These are phyloP conservation scores for Trichothecium sympodiale DNA, from an alignment of 2,329 filamentous ascomycete species.

Conservation along the genomic window DNA sequence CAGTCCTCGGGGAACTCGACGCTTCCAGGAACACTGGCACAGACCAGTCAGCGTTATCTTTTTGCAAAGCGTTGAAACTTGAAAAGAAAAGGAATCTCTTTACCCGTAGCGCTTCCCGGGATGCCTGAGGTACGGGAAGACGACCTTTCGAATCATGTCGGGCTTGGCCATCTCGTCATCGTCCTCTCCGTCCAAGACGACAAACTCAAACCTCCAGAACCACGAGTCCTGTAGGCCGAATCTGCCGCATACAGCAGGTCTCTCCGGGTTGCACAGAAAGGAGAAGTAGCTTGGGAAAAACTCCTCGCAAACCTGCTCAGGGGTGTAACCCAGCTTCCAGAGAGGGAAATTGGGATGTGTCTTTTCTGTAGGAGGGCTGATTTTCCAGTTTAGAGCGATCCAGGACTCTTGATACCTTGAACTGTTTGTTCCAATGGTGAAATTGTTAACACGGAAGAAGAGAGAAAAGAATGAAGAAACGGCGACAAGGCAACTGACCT, in stretches of 20 bases:
- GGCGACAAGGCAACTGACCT: conserved; percentile 2
- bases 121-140: conserved; percentile 15
- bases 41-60: conserved; percentile 5
- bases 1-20: conserved; percentile 30
- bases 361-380: conserved; percentile 29
- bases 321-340: conserved; percentile 32
- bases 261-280: conserved; percentile 29
- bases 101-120: conserved; percentile 5
- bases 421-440: neutral
- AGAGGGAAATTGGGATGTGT: conserved; percentile 36
- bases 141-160: conserved; percentile 9
- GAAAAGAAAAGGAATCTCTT: conserved; percentile 4
- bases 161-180: conserved; percentile 11
- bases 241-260: conserved; percentile 31
- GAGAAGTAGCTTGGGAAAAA: conserved; percentile 33
- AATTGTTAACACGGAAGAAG: neutral
- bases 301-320: conserved; percentile 33
- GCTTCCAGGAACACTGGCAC: neutral
- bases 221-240: conserved; percentile 28
- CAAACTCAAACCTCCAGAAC: conserved; percentile 31
- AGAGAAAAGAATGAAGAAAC: too few species aligned
- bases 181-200: conserved; percentile 5
- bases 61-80: too few species aligned
- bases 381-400: conserved; percentile 35
- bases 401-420: conserved; percentile 26